Percentiles rank a stretch among this genome's conserved stretches.
These are phyloP conservation scores for Auriscalpium microsporum DNA, from an alignment of 768 basidiomycete genomes.

Conservation along the genomic window DNA sequence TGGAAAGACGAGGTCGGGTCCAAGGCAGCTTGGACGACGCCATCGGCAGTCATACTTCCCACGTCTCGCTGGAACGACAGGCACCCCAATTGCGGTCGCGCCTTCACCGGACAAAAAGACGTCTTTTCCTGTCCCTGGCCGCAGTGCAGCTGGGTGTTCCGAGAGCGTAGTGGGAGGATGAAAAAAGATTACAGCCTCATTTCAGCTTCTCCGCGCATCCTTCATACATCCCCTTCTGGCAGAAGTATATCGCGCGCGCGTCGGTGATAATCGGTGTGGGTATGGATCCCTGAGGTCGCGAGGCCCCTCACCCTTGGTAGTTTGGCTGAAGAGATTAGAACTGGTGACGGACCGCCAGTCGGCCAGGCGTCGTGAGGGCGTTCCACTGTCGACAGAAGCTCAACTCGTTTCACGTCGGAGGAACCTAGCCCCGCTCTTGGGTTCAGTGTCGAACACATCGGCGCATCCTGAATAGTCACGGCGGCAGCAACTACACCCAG, in stretches of 20 bases:
- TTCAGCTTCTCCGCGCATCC: constrained; percentile 37
- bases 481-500: constrained; percentile 42
- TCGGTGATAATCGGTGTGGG: constrained; percentile 59
- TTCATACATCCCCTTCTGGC: constrained; percentile 10
- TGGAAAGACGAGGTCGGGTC: constrained; percentile 86
- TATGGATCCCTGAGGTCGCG: constrained; percentile 56
- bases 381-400: constrained; percentile 59
- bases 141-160: constrained; percentile 36
- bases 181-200: constrained; percentile 70
- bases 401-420: constrained; percentile 36
- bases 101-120: constrained; percentile 30
- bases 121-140: constrained; percentile 29
- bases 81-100: constrained; percentile 20
- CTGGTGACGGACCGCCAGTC: constrained; percentile 19
- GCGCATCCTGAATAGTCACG: constrained; percentile 35
- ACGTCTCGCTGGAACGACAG: constrained; percentile 16
- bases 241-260: constrained; percentile 5
- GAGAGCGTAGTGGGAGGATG: constrained; percentile 91
- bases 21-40: constrained; percentile 71
- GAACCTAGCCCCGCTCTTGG: constrained; percentile 17
- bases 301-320: constrained; percentile 44
- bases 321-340: constrained; percentile 70
- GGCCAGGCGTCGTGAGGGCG: constrained; percentile 13
- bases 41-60: constrained; percentile 10
- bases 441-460: constrained; percentile 26